Conservation (phyloP, 2,329 filamentous ascomycete genomes). For the Tolypocladium inflatum region DNA sequence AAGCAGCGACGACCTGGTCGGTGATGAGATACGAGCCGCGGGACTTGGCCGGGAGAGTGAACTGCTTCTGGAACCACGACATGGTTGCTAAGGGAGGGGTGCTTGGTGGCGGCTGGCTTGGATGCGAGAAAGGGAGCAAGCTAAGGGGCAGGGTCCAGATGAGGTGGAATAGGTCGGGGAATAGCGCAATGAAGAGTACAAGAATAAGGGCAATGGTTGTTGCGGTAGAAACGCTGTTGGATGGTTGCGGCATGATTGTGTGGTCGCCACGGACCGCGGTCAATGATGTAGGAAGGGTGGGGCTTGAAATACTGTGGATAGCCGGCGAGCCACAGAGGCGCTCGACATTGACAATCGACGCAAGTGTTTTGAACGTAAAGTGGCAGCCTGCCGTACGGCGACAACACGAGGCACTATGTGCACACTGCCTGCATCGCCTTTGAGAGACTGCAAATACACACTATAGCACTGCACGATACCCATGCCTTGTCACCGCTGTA, state of each 20-base stretch:
- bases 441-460: not conserved
- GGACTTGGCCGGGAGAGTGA: constrained; percentile 66
- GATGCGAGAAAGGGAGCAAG: constrained; percentile 24
- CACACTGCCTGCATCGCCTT: not conserved
- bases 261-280: constrained; percentile 3
- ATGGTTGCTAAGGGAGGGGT: constrained; percentile 29
- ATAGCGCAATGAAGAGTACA: constrained; percentile 41
- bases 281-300: constrained; percentile 17
- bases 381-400: not conserved
- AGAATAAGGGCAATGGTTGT: constrained; percentile 35
- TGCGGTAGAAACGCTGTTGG: constrained; percentile 22
- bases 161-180: constrained; percentile 42
- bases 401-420: not conserved
- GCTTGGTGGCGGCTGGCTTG: constrained; percentile 10
- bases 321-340: not conserved
- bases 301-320: constrained; percentile 10
- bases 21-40: constrained; percentile 89
- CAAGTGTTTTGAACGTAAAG: not conserved
- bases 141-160: constrained; percentile 39
- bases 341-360: not conserved
- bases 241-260: constrained; percentile 28
- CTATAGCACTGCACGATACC: not conserved
- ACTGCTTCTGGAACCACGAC: constrained; percentile 79
- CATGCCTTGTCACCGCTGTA: not conserved
- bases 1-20: constrained; percentile 55